Evolutionary conservation across 2,329 filamentous ascomycete species (phyloP), one percentile per base, ranked within the genome.

Genomic region (Xylariaceae sp.): DNA sequence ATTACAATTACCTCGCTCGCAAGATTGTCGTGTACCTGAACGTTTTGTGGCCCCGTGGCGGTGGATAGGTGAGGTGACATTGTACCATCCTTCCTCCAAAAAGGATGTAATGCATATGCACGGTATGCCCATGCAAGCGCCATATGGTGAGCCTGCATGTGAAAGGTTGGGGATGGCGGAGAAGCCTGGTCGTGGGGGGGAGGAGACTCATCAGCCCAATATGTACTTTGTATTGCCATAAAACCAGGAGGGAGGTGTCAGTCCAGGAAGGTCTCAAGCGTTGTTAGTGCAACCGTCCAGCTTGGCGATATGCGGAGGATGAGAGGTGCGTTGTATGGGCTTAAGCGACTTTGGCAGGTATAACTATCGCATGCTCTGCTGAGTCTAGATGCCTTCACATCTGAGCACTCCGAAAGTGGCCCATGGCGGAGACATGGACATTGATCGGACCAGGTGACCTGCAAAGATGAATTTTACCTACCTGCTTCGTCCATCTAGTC

Each of bases 121-220:
- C 11, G 6, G 10, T 30, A 17, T 8, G 9, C 52, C 57, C 59
- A 61, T 64, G 60, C 60, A 61, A 59, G 58, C 56, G 62, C 58
- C 61, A 63, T 61, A 59, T 64, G 62, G 58, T 59, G 47, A 59
- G 56, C 52, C 56, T 60, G 55, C 62, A 60, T 64, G 55, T 64
- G 61, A 64, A 57, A 58, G 58, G 56, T 58, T 51, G 15, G 39
- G 44, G 51, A 58, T 34, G 57, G 55, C 54, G 55, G 58, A 64
- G 60, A 61, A 64, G 60, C 62, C 53, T 64, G 57, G 35, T 56
- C 55, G 62, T 62, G 62, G 62, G 57, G 57, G 60, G 62, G 62
- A 5, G 23, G 23, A 4, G 4, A 5, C 55, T 58, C 44, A 42
- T 53, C 42, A 35, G 50, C 34, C 48, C 44, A 8, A 23, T 5